Conservation (phyloP, 306 rosid genomes). For the Dryas octopetala region DNA sequence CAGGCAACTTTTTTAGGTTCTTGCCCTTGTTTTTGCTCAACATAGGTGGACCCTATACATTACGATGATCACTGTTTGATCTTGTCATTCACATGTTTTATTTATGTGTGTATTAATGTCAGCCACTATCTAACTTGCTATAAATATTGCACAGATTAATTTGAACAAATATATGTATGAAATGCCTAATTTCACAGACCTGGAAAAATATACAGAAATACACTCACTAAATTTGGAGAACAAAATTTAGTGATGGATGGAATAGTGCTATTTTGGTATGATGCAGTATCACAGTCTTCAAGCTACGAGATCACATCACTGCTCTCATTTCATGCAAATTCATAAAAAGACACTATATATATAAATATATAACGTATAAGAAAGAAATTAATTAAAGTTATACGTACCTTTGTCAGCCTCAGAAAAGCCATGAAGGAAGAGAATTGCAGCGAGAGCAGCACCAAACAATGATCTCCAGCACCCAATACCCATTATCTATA, state of each 20-base stretch:
- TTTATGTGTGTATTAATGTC: too few relatives aligned
- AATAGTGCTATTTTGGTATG: too few relatives aligned
- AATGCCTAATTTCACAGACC: too few relatives aligned
- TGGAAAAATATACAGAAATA: too few relatives aligned
- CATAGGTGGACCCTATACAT: not conserved
- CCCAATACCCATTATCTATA: constrained; percentile 29
- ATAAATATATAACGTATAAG: not conserved
- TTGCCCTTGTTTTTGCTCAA: not conserved
- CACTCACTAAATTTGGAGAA: too few relatives aligned
- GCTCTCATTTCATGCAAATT: not conserved
- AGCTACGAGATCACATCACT: not conserved
- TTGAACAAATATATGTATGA: too few relatives aligned
- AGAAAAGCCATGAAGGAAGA: constrained; percentile 39
- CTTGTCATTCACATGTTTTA: too few relatives aligned
- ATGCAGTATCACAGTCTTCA: not conserved
- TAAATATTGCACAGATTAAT: too few relatives aligned
- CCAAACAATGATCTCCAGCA: constrained; percentile 37
- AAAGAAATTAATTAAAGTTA: not conserved
- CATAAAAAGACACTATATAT: not conserved
- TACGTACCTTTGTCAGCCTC: constrained; percentile 42
- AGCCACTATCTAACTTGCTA: too few relatives aligned
- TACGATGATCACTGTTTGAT: not conserved
- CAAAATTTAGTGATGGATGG: too few relatives aligned
- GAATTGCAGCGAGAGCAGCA: constrained; percentile 33
- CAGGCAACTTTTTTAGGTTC: not conserved